Evolutionary conservation across 208 protist genomes (phyloP).

Genomic region (Crithidia acanthocephali): DNA sequence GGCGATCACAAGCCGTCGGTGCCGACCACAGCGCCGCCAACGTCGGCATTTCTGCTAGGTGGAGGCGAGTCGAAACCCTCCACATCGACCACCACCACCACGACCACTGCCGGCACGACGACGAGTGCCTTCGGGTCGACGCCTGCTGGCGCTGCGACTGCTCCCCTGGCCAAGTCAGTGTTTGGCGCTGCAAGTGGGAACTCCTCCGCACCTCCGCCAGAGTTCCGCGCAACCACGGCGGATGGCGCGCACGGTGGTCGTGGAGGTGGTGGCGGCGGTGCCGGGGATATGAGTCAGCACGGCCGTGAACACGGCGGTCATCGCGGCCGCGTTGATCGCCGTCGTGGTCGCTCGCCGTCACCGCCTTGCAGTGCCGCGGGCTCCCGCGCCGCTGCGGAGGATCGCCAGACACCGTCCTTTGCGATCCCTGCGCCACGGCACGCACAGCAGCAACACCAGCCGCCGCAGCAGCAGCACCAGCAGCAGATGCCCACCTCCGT

Average conservation of each 20-base stretch:
- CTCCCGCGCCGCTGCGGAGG: not conserved
- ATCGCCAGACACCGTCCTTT: not conserved
- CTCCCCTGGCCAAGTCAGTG: conserved; percentile 4
- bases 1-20: not conserved
- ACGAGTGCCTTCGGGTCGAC: not conserved
- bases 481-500: conserved; percentile 7
- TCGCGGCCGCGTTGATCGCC: not conserved
- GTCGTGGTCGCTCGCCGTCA: not conserved
- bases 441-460: conserved; percentile 7
- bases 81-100: too few species aligned
- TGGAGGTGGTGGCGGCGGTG: not conserved
- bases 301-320: not conserved
- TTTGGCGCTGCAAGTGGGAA: not conserved
- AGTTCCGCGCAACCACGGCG: not conserved
- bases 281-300: too few species aligned
- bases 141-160: not conserved
- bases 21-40: not conserved
- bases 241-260: conserved; percentile 2
- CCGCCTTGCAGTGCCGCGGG: not conserved
- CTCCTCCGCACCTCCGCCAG: not conserved
- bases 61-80: not conserved
- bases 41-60: not conserved
- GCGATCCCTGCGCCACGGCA: conserved; percentile 17
- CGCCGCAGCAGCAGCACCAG: not conserved
- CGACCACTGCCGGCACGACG: not conserved